Percentiles rank a stretch among this genome's conserved stretches.
Evolutionary conservation across 176 grass and related monocot genomes (phyloP).

Genomic region (Triticum urartu): DNA sequence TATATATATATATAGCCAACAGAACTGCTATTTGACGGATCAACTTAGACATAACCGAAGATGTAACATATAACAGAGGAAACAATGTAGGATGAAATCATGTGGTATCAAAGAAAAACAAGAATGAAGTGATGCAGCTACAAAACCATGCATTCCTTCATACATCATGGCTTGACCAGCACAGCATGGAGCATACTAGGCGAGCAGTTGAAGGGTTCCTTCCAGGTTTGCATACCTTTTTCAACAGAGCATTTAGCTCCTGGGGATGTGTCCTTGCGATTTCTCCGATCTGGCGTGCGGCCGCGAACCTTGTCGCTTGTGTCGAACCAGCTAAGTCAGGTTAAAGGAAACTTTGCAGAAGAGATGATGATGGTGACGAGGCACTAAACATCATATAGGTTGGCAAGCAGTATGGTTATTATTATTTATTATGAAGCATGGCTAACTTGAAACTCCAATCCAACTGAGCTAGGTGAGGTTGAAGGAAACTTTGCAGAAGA

Average conservation of each 20-base stretch:
- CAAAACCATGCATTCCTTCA: not conserved
- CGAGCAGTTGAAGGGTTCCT: not conserved
- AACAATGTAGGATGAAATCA: not conserved
- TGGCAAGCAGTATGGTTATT: not conserved
- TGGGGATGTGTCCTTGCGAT: constrained; percentile 90
- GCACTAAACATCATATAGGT: not conserved
- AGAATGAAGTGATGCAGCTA: not conserved
- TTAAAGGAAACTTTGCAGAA: constrained; percentile 52
- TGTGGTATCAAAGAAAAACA: not conserved
- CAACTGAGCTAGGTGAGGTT: no score
- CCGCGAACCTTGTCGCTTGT: constrained; percentile 79
- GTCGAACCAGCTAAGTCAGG: constrained; percentile 82
- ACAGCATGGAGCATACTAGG: not conserved
- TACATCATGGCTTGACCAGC: not conserved
- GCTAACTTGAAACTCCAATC: not conserved
- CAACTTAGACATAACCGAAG: not conserved
- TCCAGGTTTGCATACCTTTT: constrained; percentile 61
- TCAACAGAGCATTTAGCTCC: constrained; percentile 74
- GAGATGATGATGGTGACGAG: not conserved
- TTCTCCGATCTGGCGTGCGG: constrained; percentile 92
- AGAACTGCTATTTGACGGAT: not conserved
- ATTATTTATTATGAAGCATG: not conserved
- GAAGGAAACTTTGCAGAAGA: no score
- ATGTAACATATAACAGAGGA: not conserved
- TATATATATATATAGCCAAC: not conserved